Evolutionary conservation across 495 filamentous ascomycete species (phyloP).

Genomic region (Penicillium goetzii): DNA sequence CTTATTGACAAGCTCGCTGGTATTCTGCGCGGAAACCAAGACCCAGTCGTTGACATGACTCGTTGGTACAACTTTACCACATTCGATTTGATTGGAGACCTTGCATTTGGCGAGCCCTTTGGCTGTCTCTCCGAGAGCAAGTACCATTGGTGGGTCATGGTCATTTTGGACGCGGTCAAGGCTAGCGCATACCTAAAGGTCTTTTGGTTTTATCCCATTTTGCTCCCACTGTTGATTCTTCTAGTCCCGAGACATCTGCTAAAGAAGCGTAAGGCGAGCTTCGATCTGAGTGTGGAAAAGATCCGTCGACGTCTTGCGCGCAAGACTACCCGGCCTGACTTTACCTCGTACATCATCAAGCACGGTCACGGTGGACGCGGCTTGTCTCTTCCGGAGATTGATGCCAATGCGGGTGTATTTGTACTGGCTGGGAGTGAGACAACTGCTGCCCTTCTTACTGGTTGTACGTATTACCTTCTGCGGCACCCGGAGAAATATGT

Average conservation of each 20-base stretch:
- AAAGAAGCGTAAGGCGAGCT: neutral
- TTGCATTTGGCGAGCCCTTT: conserved; percentile 57
- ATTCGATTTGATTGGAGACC: conserved; percentile 64
- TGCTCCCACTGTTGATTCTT: neutral
- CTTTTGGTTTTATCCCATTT: neutral
- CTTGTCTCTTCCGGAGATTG: conserved; percentile 32
- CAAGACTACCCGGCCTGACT: neutral
- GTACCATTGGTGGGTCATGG: neutral
- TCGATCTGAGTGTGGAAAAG: neutral
- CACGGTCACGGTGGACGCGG: neutral
- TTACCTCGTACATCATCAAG: conserved; percentile 24
- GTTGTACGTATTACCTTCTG: conserved; percentile 41
- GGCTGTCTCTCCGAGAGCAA: conserved; percentile 42
- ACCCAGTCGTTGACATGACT: neutral
- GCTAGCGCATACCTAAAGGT: conserved; percentile 1
- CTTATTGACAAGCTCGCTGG: conserved; percentile 17
- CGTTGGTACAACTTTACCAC: conserved; percentile 33
- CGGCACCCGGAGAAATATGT: conserved; percentile 30
- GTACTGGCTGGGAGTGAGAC: conserved; percentile 56
- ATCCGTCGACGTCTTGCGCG: neutral
- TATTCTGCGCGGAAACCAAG: neutral
- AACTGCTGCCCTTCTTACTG: conserved; percentile 48
- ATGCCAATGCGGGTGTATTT: conserved; percentile 38
- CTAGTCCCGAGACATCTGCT: neutral
- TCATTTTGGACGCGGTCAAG: neutral